Evolutionary conservation across 31 red algal species (phyloP).

Genomic region (Porphyra umbilicalis): DNA sequence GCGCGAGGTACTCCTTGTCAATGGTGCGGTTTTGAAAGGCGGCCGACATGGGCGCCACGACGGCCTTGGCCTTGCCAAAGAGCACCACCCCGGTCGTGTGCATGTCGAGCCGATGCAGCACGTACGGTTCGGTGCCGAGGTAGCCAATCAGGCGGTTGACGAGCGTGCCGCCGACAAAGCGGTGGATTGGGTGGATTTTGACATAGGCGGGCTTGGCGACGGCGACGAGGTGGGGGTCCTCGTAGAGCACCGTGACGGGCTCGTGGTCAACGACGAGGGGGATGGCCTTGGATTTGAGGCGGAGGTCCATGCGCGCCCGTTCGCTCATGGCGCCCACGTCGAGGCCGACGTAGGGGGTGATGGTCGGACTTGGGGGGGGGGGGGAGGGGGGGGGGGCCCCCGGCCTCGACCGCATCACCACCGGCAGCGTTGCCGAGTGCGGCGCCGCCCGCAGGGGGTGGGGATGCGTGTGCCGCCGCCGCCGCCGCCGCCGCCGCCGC

Average conservation of each 20-base stretch:
- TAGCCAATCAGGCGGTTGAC: constrained; percentile 79
- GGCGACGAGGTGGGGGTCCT: constrained; percentile 63
- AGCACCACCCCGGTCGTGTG: constrained; percentile 5
- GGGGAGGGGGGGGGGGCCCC: background rate
- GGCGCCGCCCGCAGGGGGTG: too few relatives aligned
- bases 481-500: too few relatives aligned
- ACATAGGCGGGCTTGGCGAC: constrained; percentile 73
- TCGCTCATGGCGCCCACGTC: constrained; percentile 34
- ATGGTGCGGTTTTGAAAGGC: background rate
- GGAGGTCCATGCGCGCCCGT: constrained; percentile 25
- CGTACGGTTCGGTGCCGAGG: constrained; percentile 27
- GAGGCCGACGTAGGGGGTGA: constrained; percentile 7
- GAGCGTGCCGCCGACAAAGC: constrained; percentile 75
- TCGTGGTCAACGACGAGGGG: constrained; percentile 67
- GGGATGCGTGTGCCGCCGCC: too few relatives aligned
- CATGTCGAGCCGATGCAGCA: constrained; percentile 80
- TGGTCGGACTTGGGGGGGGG: background rate
- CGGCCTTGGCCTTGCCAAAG: background rate
- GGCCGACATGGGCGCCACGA: background rate
- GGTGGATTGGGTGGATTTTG: constrained; percentile 79
- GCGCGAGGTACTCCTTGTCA: constrained; percentile 5
- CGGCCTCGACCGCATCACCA: background rate
- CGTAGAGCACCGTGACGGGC: constrained; percentile 65
- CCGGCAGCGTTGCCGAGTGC: too few relatives aligned
- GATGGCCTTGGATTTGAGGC: constrained; percentile 61